Evolutionary conservation across 805 yeast genomes (phyloP), one percentile per base, ranked within the genome.

Genomic region (Saccharomycopsis malanga): DNA sequence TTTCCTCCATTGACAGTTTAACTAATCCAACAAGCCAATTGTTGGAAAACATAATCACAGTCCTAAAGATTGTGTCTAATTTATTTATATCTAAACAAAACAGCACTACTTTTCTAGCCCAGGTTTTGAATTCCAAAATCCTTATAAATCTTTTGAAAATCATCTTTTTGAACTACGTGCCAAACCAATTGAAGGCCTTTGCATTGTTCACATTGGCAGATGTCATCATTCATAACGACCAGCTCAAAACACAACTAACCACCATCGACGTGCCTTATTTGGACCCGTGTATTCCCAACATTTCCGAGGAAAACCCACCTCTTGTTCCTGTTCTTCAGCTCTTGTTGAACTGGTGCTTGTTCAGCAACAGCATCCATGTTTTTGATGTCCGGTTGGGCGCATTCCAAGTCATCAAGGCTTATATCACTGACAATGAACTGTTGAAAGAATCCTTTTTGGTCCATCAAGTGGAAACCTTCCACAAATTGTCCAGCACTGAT

Each of bases 181-280:
- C 91, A 7, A 77, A 78, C 49, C 64, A 72, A 1, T 73, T 89
- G 2, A 76, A 95, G 52, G 73, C 83, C 0, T 60, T 71, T 15
- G 84, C 96, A 0, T 68, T 93, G 27, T 66, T 81, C 3, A 79
- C 95, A 0, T 78, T 87, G 1, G 88, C 94, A 1, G 91, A 83
- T 53, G 67, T 89, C 27, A 81, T 93, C 3, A 66, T 80, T 41
- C 73, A 78, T 25, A 87, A 88, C 60, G 63, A 70, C 2, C 74
- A 69, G 2, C 73, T 84, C 29, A 98, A 93, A 62, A 65, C 67
- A 12, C 77, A 77, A 49, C 83, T 91, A 56, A 72, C 87, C 1
- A 79, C 79, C 46, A 80, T 91, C 12, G 98, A 93, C 62, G 96
- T 93, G 5, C 98, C 98, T 0, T 87, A 82, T 59, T 70, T 89